phyloP scores from a whole-genome alignment of 2,329 filamentous ascomycete genomes.

The Aspergillus brunneoviolaceus region DNA sequence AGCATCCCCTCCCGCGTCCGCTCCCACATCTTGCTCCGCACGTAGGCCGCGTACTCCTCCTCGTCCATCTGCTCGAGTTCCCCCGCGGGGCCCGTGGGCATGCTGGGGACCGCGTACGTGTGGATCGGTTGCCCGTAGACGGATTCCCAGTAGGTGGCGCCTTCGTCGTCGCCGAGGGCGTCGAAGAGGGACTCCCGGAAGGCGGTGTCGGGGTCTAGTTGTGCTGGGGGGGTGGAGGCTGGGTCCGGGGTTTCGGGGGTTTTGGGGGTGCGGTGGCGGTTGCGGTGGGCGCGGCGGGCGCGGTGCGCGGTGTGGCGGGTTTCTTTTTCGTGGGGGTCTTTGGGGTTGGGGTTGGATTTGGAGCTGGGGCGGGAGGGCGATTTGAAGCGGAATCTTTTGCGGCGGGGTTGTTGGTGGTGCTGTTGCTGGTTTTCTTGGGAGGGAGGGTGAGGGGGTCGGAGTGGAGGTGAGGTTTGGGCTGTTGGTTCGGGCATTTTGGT shows the following conservation, averaged over 20 bases:
- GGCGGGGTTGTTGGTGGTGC: constrained; percentile 24
- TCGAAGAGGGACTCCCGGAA: constrained; percentile 96
- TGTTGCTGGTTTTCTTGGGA: not conserved
- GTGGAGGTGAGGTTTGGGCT: not conserved
- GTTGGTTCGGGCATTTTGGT: not conserved
- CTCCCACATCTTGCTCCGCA: constrained; percentile 92
- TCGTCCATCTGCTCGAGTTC: constrained; percentile 82
- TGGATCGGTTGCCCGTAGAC: constrained; percentile 97
- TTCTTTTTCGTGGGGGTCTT: constrained; percentile 15
- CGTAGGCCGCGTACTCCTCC: constrained; percentile 85
- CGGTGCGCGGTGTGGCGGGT: not conserved
- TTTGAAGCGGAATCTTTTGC: constrained; percentile 38
- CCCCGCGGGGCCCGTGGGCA: constrained; percentile 50
- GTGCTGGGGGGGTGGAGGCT: not conserved
- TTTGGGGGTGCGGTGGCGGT: constrained; percentile 7
- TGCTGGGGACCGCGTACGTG: constrained; percentile 61
- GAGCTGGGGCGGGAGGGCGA: constrained; percentile 16
- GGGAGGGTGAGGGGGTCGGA: not conserved
- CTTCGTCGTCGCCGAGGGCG: constrained; percentile 94
- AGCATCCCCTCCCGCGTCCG: constrained; percentile 81
- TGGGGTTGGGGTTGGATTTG: constrained; percentile 17
- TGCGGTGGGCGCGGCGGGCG: constrained; percentile 11
- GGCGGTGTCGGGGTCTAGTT: constrained; percentile 64
- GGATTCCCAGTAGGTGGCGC: constrained; percentile 88
- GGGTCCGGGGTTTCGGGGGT: not conserved